Base-by-base conservation (phyloP, 192 early-diverging fungal species). In the Geosiphon pyriformis region DNA sequence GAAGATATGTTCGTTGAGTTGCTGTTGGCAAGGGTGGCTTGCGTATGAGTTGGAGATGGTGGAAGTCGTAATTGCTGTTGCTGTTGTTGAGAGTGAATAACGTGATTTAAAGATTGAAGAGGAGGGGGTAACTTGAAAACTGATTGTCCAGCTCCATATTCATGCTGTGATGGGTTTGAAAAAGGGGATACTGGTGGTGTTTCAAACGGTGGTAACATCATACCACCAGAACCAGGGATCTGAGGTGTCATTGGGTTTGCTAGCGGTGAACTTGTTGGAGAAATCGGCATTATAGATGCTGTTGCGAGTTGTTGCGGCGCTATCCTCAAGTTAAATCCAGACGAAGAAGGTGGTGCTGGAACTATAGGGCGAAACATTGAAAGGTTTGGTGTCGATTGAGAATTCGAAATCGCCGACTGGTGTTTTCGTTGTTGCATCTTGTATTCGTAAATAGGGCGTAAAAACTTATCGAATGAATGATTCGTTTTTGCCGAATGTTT, bases 141-240 rank as follows among this genome's bases (percentile, higher is more conserved):
- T 35, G 12, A 8, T 46, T 46, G 37, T 8, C 29, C 25, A 61
- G 26, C n/a, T 15, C 30, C 2, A 33, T 64, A 20, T 18, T 64
- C 29, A 29, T 29, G 10, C 12, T 64, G 48, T 26, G 10, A 12
- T 27, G 31, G 32, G 37, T 27, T 3, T 20, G 64, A 66, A 25
- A 66, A 66, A 27, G 64, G 64, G 22, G 64, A 66, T 10, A 37
- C 33, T 3, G 64, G 64, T 42, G 64, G 64, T 3, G 64, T 66
- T 11, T 35, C 32, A 25, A 66, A 55, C n/a, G 64, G 35, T 26
- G 59, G 59, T 15, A 32, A 32, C 25, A 23, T 17, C 29, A 52
- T 4, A 20, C 20, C 20, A 10, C 50, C 50, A 23, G 17, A 22
- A 10, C 48, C 48, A 33, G 4, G 20, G 22, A 26, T 2, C 11